These are phyloP conservation scores for Aaosphaeria arxii DNA, from an alignment of 2,329 filamentous ascomycete genomes.

Conservation along the genomic window DNA sequence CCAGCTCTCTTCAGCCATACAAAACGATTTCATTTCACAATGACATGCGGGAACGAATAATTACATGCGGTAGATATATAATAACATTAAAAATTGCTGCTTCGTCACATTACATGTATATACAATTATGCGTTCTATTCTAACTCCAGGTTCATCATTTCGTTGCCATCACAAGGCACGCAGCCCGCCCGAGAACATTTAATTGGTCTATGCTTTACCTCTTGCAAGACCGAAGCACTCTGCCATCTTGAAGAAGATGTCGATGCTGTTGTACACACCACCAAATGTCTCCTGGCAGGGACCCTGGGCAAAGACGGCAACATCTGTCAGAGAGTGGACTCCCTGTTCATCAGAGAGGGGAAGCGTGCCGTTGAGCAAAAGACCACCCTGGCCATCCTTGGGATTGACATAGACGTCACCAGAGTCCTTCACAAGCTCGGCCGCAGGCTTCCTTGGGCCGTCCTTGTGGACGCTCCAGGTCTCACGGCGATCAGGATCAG, in stretches of 20 bases:
- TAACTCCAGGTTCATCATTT: too few species aligned
- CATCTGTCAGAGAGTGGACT: conserved; percentile 39
- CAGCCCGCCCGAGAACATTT: too few species aligned
- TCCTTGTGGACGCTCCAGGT: conserved; percentile 69
- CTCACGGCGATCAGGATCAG: conserved; percentile 73
- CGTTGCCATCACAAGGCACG: too few species aligned
- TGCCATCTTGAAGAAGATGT: conserved; percentile 73
- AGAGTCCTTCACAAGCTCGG: conserved; percentile 48
- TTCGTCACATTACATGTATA: too few species aligned
- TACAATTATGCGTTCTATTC: too few species aligned
- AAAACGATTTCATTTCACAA: too few species aligned
- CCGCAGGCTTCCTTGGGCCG: conserved; percentile 62
- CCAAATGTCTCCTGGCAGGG: conserved; percentile 76
- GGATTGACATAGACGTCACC: conserved; percentile 66
- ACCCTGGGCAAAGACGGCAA: conserved; percentile 68
- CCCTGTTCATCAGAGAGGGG: conserved; percentile 60
- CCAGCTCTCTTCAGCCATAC: too few species aligned
- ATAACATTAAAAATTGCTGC: too few species aligned
- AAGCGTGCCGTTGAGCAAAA: conserved; percentile 74
- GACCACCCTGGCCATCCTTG: conserved; percentile 62
- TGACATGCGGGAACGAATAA: too few species aligned
- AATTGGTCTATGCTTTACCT: conserved; percentile 6
- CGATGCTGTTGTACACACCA: conserved; percentile 67
- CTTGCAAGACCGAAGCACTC: conserved; percentile 56
- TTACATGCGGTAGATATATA: too few species aligned